These are phyloP conservation scores for Cytospora leucostoma DNA, from an alignment of 2,329 filamentous ascomycete genomes.

Conservation along the genomic window DNA sequence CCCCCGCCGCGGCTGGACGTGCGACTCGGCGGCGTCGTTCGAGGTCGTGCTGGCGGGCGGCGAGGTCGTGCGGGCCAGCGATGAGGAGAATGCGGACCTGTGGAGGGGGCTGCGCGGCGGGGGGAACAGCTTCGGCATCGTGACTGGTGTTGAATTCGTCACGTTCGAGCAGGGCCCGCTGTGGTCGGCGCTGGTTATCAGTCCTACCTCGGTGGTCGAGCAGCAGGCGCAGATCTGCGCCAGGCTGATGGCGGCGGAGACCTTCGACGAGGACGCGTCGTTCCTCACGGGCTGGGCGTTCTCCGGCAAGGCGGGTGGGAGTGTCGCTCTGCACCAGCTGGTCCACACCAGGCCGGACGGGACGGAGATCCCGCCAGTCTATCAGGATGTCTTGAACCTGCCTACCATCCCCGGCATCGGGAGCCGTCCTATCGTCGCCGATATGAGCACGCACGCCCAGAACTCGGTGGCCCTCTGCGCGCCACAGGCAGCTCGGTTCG, in stretches of 20 bases:
- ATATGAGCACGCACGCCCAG: no score
- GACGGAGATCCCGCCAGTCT: no score
- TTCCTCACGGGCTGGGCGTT: conserved; percentile 3
- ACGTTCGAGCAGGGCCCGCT: conserved; percentile 28
- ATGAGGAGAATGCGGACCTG: conserved; percentile 26
- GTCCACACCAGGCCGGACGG: no score
- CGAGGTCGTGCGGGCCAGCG: conserved; percentile 6
- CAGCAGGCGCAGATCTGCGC: conserved; percentile 2
- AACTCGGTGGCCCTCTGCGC: no score
- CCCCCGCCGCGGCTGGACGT: conserved; percentile 28
- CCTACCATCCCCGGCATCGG: no score
- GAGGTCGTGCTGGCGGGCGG: conserved; percentile 13
- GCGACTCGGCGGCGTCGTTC: conserved; percentile 19
- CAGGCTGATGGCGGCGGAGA: not conserved
- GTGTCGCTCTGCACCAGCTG: no score
- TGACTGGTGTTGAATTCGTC: conserved; percentile 27
- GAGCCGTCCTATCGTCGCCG: no score
- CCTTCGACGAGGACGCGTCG: conserved; percentile 9
- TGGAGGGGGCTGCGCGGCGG: conserved; percentile 29
- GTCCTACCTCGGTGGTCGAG: conserved; percentile 3
- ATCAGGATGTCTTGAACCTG: no score
- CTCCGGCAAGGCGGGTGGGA: no score
- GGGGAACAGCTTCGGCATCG: conserved; percentile 32
- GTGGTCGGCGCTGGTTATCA: conserved; percentile 19
- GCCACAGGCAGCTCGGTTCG: no score